Evolutionary conservation across 306 rosid genomes (phyloP), one percentile per base, ranked within the genome.

Genomic region (Styphnolobium japonicum): DNA sequence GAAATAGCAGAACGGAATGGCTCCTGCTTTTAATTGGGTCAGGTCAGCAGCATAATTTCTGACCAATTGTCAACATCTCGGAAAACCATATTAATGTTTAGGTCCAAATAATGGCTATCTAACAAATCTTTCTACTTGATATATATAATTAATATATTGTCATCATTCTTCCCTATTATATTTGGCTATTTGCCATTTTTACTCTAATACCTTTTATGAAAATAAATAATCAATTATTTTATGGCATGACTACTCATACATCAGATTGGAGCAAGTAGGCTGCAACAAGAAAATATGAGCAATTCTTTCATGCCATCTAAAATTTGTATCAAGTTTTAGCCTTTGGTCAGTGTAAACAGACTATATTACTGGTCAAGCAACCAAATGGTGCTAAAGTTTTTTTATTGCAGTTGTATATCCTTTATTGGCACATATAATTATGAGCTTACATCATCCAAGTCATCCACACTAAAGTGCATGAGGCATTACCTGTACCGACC

Each of bases 401-500:
- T 14, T 9, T 46, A 60, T 43, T 3, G 23, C 40, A 63, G 57
- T 18, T 43, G 19, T 34, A 42, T 62, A 68, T 51, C 66, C 56
- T 60, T 65, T 49, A 40, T 58, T 43, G 78, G n/a, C 55, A 55
- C 18, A 22, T 31, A 78, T 5, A 70, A 57, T 40, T 65, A 48
- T 58, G 36, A 79, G 53, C 37, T 56, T 56, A 63, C 33, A 61
- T 63, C 69, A 66, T 73, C 73, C 64, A 73, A 72, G 49, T 65
- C 31, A 39, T 70, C 22, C 37, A 31, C 49, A 77, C 10, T 22
- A 58, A 77, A 52, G 79, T 75, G 52, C 70, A 25, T 29, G 72
- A 78, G 83, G 39, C 76, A 64, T 76, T 69, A 94, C 97, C 97
- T 85, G 93, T 18, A 88, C 62, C 52, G 56, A 66, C 71, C 29